A percentile compares a stretch with the other conserved stretches of the same genome.
Conservation (phyloP, 108 stramenopile genomes). For the Schizochytrium sp. region DNA sequence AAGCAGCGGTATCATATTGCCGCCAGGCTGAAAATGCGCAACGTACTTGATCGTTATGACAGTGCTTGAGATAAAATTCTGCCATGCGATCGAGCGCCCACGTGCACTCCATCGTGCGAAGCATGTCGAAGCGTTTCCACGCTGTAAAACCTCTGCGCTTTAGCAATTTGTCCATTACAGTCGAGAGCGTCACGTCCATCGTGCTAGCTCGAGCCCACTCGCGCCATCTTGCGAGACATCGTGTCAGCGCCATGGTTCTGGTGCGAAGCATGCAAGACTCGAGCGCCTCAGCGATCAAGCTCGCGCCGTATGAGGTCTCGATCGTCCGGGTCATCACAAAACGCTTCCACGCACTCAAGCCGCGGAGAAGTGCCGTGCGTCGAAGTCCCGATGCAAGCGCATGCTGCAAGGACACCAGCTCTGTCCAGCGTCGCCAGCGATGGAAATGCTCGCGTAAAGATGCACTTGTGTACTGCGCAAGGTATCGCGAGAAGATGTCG, state of each 20-base stretch:
- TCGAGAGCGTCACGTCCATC: neutral
- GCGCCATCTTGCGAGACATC: neutral
- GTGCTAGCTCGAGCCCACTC: neutral
- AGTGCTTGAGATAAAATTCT: neutral
- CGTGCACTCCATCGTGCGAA: neutral
- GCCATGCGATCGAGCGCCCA: neutral
- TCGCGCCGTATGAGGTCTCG: neutral
- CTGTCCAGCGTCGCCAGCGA: neutral
- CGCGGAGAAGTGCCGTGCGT: neutral
- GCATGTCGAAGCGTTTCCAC: neutral
- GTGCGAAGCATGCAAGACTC: neutral
- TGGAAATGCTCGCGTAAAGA: neutral
- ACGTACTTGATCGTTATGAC: neutral
- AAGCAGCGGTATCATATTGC: neutral
- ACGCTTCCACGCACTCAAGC: neutral
- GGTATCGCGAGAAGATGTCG: neutral
- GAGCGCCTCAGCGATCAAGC: neutral
- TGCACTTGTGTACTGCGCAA: neutral
- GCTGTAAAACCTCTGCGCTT: neutral
- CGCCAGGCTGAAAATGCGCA: neutral
- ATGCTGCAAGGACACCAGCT: neutral
- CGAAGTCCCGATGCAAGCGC: neutral
- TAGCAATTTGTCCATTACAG: neutral
- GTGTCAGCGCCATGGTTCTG: neutral
- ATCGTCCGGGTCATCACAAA: neutral